Base-by-base conservation (phyloP, 768 basidiomycete species). In the Coprinopsis marcescibilis region DNA sequence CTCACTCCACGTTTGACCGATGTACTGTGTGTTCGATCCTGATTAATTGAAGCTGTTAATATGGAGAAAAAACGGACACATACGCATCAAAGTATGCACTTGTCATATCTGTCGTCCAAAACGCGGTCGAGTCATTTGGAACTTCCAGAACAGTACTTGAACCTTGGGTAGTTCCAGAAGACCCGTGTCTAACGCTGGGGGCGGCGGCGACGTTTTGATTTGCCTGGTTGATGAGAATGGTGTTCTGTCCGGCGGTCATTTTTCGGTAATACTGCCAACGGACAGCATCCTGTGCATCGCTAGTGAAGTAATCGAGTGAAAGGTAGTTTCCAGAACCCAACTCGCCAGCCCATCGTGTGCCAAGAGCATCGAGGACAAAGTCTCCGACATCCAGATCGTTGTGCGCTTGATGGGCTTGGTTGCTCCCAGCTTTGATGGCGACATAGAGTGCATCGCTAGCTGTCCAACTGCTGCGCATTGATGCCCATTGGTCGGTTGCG, bases 231-330 rank as follows among this genome's bases (percentile, higher is more conserved):
- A 97, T 74, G 43, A 94, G 58, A 52, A 99, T 73, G 4, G 92
- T 93, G 71, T 98, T 99, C 71, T 99, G 96, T 2, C 96, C 96
- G 66, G 95, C 91, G 3, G 95, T 96, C 68, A 83, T 80, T 75
- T 94, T 98, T 60, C 94, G 78, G 74, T 96, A 99, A 70, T 96
- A 98, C 52, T 78, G 57, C 94, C 93, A 98, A 45, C 95, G 76
- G 19, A 68, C 61, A 38, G 81, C 75, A 49, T 71, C 66, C 62
- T 95, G 91, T 0, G 64, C 60, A 53, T 89, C 91, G 48, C 62
- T 78, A 25, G 63, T 69, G 72, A 99, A 99, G 71, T 98, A 98
- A 29, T 74, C 72, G 1, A 65, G 59, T 2, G 91, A 71, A 27
- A 47, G 51, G 62, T 99, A 99, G 61, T 99, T 79, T 3, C 76